Evolutionary conservation across 2,329 filamentous ascomycete species (phyloP).

Genomic region (Purpureocillium lavendulum): DNA sequence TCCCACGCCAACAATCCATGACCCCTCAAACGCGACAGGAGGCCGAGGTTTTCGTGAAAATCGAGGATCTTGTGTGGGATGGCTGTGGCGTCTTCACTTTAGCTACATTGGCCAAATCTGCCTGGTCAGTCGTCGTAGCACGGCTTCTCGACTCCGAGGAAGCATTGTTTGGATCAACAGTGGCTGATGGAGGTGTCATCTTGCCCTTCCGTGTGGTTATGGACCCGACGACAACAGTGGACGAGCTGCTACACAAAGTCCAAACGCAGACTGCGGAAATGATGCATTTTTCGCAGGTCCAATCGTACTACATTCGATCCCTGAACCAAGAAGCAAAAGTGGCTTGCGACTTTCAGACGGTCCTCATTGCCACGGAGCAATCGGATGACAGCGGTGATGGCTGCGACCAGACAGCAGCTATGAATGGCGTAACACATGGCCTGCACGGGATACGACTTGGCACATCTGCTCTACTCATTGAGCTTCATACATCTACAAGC

Average conservation of each 20-base stretch:
- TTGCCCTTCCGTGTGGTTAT: slow-evolving; percentile 9
- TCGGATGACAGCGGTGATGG: no score
- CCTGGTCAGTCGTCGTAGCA: slow-evolving; percentile 22
- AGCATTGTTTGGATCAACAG: slow-evolving; percentile 13
- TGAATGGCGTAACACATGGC: no score
- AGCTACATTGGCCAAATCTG: slow-evolving; percentile 8
- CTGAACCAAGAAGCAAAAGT: slow-evolving; percentile 5
- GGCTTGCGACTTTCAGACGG: slow-evolving; percentile 10
- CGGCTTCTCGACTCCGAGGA: slow-evolving; percentile 25
- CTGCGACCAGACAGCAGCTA: no score
- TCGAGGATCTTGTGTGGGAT: background rate
- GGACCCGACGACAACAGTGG: slow-evolving; percentile 6
- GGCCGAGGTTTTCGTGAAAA: background rate
- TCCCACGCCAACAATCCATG: background rate
- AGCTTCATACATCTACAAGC: background rate
- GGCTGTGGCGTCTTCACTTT: background rate
- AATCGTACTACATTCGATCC: slow-evolving; percentile 10
- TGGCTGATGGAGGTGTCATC: slow-evolving; percentile 10
- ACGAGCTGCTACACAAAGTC: slow-evolving; percentile 6
- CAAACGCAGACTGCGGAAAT: slow-evolving; percentile 15
- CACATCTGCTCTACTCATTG: slow-evolving; percentile 1
- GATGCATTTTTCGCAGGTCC: no score
- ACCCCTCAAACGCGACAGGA: background rate
- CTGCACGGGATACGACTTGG: no score
- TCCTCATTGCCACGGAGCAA: slow-evolving; percentile 3